Evolutionary conservation across 139 green algal genomes (phyloP), one percentile per base, ranked within the genome.

Genomic region (Chlamydomonas asymmetrica): DNA sequence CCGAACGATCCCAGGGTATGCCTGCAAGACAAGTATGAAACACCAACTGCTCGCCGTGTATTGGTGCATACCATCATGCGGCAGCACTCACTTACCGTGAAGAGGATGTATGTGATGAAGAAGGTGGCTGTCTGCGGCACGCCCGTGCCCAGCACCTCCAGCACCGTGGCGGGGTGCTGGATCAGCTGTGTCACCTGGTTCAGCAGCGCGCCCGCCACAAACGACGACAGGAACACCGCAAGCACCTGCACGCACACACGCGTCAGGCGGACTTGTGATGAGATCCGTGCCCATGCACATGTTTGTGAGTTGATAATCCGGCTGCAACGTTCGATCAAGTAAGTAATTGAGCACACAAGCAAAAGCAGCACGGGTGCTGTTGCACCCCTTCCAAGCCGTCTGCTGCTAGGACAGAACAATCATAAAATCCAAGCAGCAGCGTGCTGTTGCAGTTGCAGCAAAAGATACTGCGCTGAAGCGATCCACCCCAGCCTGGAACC

Each of bases 111-210:
- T 20, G 79, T 81, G 39, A 89, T 85, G 81, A 94, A 95, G 82
- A 95, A 94, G 65, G 83, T 86, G 32, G 88, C 83, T 2, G 85
- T 89, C 79, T 94, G 90, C 5, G 88, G 88, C 1, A 84, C 88
- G 3, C 77, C 78, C 0, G 82, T 84, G 41, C 91, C 91, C 35
- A 95, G 68, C 22, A 93, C 61, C 39, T 73, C 88, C 31, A 91
- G 40, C 23, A 91, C 82, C 13, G 72, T 75, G 29, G 38, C 45
- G 1, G 87, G 85, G 71, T 83, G 63, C 25, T 79, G 66, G 23
- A 82, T 63, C 38, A 90, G 76, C 63, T 82, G 65, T 18, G 45
- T 34, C 20, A 90, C 62, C 57, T 92, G 88, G 31, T 81, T 88
- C 32, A 89, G 75, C 70, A 92, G 80, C 16, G 79, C 75, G 40